Base-by-base conservation (phyloP, 2,329 filamentous ascomycete genomes). In the Sporothrix mexicana region DNA sequence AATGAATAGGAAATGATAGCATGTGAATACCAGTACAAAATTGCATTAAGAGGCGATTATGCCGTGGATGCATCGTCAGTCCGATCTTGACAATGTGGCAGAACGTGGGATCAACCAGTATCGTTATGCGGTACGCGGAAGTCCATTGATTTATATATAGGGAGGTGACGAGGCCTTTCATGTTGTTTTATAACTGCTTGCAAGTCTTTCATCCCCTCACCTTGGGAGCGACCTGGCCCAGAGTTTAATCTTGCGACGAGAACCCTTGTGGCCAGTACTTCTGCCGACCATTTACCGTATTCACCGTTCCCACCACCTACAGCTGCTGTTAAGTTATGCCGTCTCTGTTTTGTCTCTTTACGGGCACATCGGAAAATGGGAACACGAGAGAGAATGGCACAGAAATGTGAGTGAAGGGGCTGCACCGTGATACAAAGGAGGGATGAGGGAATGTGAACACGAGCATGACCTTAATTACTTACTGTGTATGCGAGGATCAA, bases 231-330 rank as follows among this genome's bases (percentile, higher is more conserved):
- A n/a, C 62, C 13, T 36, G 6, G 45, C 62, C 20, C 20, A 67
- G 45, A 25, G 23, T 49, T 51, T 12, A 13, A 17, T 1, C 23
- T 49, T 49, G 62, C 25, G 57, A 69, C 49, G 67, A 69, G 67
- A 69, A 69, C 67, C 49, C 41, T 69, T 69, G 49, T 69, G 62
- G 43, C 20, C 43, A 67, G 10, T 25, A 20, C 5, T 1, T 23
- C n/a, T 64, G 12, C n/a, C 36, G 15, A 3, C 23, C 36, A 12
- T 25, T 47, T 47, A 20, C 61, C 61, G 61, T 64, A 25, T n/a
- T 23, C 17, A 45, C 41, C 61, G 61, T 47, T 45, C 41, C 61
- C 61, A 17, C n/a, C 20, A n/a, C 61, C n/a, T 23, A 41, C 41
- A 36, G 30, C 30, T 36, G 30, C 30, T 36, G 7, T 36, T 36